A percentile compares a stretch with the other conserved stretches of the same genome.
Conservation (phyloP, 2,329 filamentous ascomycete species). For the Calycina marina region DNA sequence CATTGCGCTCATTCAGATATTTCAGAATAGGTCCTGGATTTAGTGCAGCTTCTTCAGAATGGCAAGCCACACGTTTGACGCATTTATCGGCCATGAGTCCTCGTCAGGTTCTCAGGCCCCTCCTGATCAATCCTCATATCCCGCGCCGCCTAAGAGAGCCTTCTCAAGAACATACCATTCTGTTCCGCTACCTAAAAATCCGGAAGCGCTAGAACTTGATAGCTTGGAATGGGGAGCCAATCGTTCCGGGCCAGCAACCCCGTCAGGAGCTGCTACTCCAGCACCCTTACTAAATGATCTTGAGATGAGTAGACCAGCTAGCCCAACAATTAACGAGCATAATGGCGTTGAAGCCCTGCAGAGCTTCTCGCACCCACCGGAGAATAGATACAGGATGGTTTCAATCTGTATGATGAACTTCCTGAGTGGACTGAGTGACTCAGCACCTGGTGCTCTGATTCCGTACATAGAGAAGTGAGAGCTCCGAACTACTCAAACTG, state of each 20-base stretch:
- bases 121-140: too few relatives aligned
- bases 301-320: slow-evolving; percentile 39
- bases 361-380: slow-evolving; percentile 43
- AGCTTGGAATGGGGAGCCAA: slow-evolving; percentile 13
- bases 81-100: too few relatives aligned
- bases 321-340: slow-evolving; percentile 24
- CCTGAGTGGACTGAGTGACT: slow-evolving; percentile 58
- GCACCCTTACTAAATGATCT: slow-evolving; percentile 13
- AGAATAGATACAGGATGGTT: slow-evolving; percentile 56
- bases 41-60: too few relatives aligned
- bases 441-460: slow-evolving; percentile 62
- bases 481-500: too few relatives aligned
- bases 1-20: too few relatives aligned
- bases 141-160: slow-evolving; percentile 17
- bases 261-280: slow-evolving; percentile 14
- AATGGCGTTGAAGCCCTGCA: slow-evolving; percentile 34
- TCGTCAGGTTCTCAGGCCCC: too few relatives aligned
- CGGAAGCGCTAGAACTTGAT: slow-evolving; percentile 17
- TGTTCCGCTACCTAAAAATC: slow-evolving; percentile 9
- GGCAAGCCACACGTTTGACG: too few relatives aligned
- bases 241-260: slow-evolving; percentile 10
- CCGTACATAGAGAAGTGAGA: slow-evolving; percentile 58
- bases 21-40: too few relatives aligned
- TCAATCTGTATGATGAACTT: slow-evolving; percentile 52
- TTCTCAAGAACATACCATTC: slow-evolving; percentile 19